phyloP scores from a whole-genome alignment of 164 flowering plant genomes.

The Buxus sempervirens region DNA sequence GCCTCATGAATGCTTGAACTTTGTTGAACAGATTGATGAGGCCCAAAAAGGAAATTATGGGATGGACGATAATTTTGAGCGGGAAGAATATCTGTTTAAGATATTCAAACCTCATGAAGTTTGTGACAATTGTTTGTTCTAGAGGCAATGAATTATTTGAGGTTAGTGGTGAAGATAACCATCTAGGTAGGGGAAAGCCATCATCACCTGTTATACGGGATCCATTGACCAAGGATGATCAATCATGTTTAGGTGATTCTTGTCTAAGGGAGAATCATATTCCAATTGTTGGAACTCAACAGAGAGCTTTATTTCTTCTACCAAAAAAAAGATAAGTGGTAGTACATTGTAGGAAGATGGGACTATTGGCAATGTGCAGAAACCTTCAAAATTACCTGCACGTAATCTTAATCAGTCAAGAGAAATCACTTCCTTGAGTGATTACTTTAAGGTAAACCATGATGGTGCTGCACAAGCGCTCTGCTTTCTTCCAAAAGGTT shows the following conservation, averaged over 20 bases:
- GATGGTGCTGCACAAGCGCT: background rate
- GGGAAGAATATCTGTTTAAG: slow-evolving; percentile 22
- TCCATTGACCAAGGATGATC: slow-evolving; percentile 25
- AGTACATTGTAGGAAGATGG: slow-evolving; percentile 16
- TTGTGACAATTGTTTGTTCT: slow-evolving; percentile 51
- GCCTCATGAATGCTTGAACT: slow-evolving; percentile 9
- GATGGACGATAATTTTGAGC: slow-evolving; percentile 21
- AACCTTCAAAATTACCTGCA: slow-evolving; percentile 21
- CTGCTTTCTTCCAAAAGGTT: background rate
- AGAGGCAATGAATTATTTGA: slow-evolving; percentile 43
- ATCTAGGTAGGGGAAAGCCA: slow-evolving; percentile 17
- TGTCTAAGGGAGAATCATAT: slow-evolving; percentile 13
- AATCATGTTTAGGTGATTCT: slow-evolving; percentile 21
- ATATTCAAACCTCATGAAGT: slow-evolving; percentile 23
- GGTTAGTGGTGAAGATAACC: slow-evolving; percentile 26
- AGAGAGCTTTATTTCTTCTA: slow-evolving; percentile 25
- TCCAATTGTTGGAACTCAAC: slow-evolving; percentile 11
- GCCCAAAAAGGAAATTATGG: slow-evolving; percentile 19
- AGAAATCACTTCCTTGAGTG: slow-evolving; percentile 18
- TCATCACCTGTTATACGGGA: slow-evolving; percentile 19
- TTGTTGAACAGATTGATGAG: slow-evolving; percentile 33
- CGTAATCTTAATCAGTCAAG: slow-evolving; percentile 15
- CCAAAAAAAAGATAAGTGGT: slow-evolving; percentile 25
- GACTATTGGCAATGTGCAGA: slow-evolving; percentile 13
- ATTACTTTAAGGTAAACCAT: background rate